Evolutionary conservation across 2,329 filamentous ascomycete species (phyloP), one percentile per base, ranked within the genome.

Genomic region (Colletotrichum magnum): DNA sequence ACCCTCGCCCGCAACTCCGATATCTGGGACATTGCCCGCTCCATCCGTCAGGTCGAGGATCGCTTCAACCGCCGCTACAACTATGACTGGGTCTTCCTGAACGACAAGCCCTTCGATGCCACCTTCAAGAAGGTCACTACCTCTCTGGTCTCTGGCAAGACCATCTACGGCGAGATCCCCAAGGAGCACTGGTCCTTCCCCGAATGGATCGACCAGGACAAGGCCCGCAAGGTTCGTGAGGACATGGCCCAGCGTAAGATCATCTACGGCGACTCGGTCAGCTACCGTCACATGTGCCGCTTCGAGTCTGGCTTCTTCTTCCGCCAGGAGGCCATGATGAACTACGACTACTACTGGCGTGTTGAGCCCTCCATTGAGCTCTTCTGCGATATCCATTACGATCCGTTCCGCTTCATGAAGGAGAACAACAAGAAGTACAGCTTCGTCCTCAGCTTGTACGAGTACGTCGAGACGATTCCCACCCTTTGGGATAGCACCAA

Each of bases 271-370:
- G 96, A 98, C 82, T 97, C 94, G 12, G 84, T 97, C 83, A 97
- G 94, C 84, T 99, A 99, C 86, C 91, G 96, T 72, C 97, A 99
- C 86, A 99, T 99, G 96, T 99, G 96, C 83, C 94, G 96, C 73
- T 99, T 97, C 79, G 96, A 99, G 83, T 98, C 95, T 7, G 96
- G 96, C 47, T 99, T 99, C 88, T 99, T 99, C 88, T 99, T 98
- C 90, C 94, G 93, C 71, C 96, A 99, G 80, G 89, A 90, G 36
- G 84, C 98, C 74, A 95, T 99, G 93, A 84, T 93, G 80, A 94
- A 98, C 80, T 99, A 97, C 82, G 96, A 99, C 79, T 99, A 94
- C 89, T 99, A 99, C 88, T 99, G 96, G 96, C 94, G 97, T 74
- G 96, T 99, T 15, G 96, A 99, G 87, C 96, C 96, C 75, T 96